Base-by-base conservation (phyloP, 495 filamentous ascomycete species). In the Aspergillus steynii region DNA sequence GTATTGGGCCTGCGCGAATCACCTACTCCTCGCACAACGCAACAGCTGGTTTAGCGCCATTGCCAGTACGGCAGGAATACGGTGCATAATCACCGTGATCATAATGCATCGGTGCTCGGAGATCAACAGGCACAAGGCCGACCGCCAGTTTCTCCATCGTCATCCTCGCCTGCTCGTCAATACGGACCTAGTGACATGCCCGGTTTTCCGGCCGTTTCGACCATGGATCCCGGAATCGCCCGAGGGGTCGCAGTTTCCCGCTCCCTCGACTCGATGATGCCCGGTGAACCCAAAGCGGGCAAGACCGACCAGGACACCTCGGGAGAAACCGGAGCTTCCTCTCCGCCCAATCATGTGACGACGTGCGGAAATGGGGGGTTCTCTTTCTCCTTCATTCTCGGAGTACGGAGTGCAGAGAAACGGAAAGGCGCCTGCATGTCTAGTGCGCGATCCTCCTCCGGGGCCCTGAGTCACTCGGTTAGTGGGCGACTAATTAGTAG, bases 221-320 rank as follows among this genome's bases (percentile, higher is more conserved):
- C 53, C 5, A 6, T 52, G 20, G 9, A 55, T 52, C 37, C 64
- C 68, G 58, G 27, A 27, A 67, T 66, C 46, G 52, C 61, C 72
- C 71, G 73, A 72, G 2, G 42, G n/a, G 27, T 61, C 59, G 56
- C 55, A 61, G 61, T 53, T 15, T 63, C 56, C 64, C 65, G 60
- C 63, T 58, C 61, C 37, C 51, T 61, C 55, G 37, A 52, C 48
- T 37, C 55, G 49, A 42, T 37, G 59, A 55, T 50, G 55, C 32
- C 65, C 74, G 75, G 75, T 78, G 75, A 78, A 69, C 75, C 74
- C 26, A 74, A 78, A 73, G 68, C 62, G 68, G 74, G 64, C 64
- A 72, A 70, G 68, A 60, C 63, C 37, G 48, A 42, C 42, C 14
- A 55, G 56, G 58, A 55, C 45, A 28, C 9, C 28, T 65, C 70